These are phyloP conservation scores for Mycena pura DNA, from an alignment of 768 basidiomycete species.

Conservation along the genomic window DNA sequence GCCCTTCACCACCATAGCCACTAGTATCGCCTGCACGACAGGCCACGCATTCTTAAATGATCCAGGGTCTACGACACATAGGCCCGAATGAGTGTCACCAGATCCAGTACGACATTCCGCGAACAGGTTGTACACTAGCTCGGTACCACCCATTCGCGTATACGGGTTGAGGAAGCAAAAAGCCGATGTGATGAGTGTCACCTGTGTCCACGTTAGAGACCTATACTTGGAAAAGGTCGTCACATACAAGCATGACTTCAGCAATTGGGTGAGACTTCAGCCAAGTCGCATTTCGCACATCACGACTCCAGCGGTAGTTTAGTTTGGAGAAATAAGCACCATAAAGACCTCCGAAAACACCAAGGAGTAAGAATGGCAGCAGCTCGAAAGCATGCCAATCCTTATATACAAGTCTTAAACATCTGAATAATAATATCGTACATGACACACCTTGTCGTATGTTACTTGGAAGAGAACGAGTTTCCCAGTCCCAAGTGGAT, in stretches of 20 bases:
- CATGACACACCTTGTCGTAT: conserved; percentile 73
- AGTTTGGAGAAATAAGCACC: conserved; percentile 93
- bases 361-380: conserved; percentile 82
- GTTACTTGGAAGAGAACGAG: conserved; percentile 91
- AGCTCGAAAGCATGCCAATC: conserved; percentile 96
- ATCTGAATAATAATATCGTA: neutral
- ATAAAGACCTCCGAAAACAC: conserved; percentile 92
- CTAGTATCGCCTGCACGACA: conserved; percentile 68
- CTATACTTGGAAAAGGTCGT: neutral
- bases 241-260: conserved; percentile 82
- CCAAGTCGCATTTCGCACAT: conserved; percentile 85
- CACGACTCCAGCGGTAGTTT: conserved; percentile 87
- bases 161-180: conserved; percentile 90
- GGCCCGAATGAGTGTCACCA: conserved; percentile 59
- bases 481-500: conserved; percentile 96
- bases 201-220: conserved; percentile 46
- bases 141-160: conserved; percentile 93
- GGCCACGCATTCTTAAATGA: conserved; percentile 62
- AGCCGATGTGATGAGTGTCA: conserved; percentile 77
- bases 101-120: conserved; percentile 78
- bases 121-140: conserved; percentile 92
- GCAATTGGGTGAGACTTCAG: conserved; percentile 77
- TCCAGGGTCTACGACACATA: conserved; percentile 75
- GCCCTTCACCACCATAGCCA: conserved; percentile 84
- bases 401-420: too few relatives aligned